These are phyloP conservation scores for Cyclocybe cylindracea DNA, from an alignment of 768 basidiomycete genomes.

Conservation along the genomic window DNA sequence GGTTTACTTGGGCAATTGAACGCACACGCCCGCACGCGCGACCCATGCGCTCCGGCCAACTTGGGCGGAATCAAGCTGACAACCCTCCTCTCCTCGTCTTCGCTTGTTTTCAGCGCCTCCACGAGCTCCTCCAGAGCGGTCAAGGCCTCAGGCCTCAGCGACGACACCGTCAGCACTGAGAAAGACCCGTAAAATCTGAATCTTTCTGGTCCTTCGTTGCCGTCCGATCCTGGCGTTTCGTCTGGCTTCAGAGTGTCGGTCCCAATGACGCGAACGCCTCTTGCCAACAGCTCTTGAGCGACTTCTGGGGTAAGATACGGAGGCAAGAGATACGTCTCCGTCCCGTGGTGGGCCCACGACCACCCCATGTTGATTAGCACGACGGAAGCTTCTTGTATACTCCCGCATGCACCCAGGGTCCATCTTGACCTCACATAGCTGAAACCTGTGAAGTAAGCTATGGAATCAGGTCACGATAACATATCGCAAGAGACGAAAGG, in stretches of 20 bases:
- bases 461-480: no score
- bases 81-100: constrained; percentile 26
- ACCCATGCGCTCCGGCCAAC: constrained; percentile 62
- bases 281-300: constrained; percentile 46
- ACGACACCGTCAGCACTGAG: constrained; percentile 65
- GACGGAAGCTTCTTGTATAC: constrained; percentile 37
- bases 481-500: no score
- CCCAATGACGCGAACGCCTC: constrained; percentile 59
- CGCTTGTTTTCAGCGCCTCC: constrained; percentile 5
- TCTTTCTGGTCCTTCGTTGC: constrained; percentile 32
- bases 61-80: constrained; percentile 63
- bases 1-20: constrained; percentile 12
- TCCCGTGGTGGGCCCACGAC: constrained; percentile 53
- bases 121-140: constrained; percentile 49
- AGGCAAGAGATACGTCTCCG: constrained; percentile 55
- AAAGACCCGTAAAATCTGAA: constrained; percentile 61
- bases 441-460: no score
- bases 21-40: constrained; percentile 72
- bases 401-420: constrained; percentile 28
- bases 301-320: constrained; percentile 61
- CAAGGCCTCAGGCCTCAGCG: constrained; percentile 58
- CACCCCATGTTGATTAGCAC: constrained; percentile 70
- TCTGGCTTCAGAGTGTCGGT: constrained; percentile 71
- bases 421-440: no score
- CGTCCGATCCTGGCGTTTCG: constrained; percentile 47